Base-by-base conservation (phyloP, 129 eudicot species). In the Kitagawia praeruptora region DNA sequence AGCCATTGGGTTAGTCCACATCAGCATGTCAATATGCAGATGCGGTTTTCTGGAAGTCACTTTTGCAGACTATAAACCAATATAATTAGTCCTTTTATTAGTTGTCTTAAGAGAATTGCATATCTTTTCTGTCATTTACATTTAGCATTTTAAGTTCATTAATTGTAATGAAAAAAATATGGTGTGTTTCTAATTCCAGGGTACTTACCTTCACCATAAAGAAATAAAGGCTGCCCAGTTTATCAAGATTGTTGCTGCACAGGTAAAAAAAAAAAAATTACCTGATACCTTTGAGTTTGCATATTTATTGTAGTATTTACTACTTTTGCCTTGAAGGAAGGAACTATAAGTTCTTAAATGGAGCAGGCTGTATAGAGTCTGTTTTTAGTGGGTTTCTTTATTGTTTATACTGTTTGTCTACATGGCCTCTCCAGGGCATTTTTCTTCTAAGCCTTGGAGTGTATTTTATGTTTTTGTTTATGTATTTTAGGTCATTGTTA, bases 211-310 rank as follows among this genome's bases (percentile, higher is more conserved):
- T 79, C 97, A 94, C 80, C 92, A 94, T 74, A 88, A 90, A 84
- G 93, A 92, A 83, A 94, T 94, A 75, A 92, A 94, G 87, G 98
- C 97, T 77, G 98, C 97, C 77, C 97, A 92, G 96, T 96, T 93
- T 76, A 92, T 94, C 84, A 94, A 94, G 89, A 90, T 94, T 78
- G 85, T 31, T 31, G 34, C 96, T 64, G 98, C 92, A 39, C 98
- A 90, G 98, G 98, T 94, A 81, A 82, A 0, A 31, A 31, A 61
- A n/a, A 48, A 44, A 74, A 64, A 13, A 42, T 44, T 8, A 4
- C 40, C 28, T 13, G 34, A 34, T 38, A n/a, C 53, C 44, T 15
- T 66, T 83, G 11, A 7, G 5, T 53, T 19, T n/a, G 53, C 54
- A 28, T 34, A 21, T 15, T 49, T 4, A 49, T 37, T 25, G 19